Evolutionary conservation across 2,329 filamentous ascomycete species (phyloP).

Genomic region (Colletotrichum sp.): DNA sequence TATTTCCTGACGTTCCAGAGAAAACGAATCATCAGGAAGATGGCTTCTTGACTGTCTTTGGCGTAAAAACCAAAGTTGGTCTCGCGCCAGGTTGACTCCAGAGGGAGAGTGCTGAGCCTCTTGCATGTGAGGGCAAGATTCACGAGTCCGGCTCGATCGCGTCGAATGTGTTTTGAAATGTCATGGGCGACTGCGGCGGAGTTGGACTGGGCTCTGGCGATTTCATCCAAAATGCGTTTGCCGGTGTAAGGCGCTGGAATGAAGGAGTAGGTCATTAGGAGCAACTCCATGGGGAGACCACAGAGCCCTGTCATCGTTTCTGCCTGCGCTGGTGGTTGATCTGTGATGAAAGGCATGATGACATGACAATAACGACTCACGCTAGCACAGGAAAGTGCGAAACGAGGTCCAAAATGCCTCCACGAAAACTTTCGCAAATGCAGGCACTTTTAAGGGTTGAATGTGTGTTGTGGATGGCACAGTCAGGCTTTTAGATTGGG

Average conservation of each 20-base stretch:
- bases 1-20: not conserved
- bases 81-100: not conserved
- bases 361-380: not conserved
- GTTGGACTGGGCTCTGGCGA: not conserved
- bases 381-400: not conserved
- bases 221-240: not conserved
- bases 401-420: not conserved
- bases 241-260: not conserved
- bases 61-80: not conserved
- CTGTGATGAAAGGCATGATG: not conserved
- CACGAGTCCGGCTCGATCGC: not conserved
- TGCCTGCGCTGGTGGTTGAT: not conserved
- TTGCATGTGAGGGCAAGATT: not conserved
- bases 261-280: not conserved
- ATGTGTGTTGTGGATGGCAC: not conserved
- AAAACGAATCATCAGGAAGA: not conserved
- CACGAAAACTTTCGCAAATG: not conserved
- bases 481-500: fast-evolving
- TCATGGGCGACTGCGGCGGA: not conserved
- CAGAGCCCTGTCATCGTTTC: not conserved
- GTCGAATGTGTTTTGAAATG: not conserved
- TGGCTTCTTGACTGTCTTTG: not conserved
- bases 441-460: not conserved
- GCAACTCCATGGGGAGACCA: not conserved
- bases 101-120: not conserved